phyloP scores from a whole-genome alignment of 495 filamentous ascomycete species.

The Hyaloscypha bicolor region DNA sequence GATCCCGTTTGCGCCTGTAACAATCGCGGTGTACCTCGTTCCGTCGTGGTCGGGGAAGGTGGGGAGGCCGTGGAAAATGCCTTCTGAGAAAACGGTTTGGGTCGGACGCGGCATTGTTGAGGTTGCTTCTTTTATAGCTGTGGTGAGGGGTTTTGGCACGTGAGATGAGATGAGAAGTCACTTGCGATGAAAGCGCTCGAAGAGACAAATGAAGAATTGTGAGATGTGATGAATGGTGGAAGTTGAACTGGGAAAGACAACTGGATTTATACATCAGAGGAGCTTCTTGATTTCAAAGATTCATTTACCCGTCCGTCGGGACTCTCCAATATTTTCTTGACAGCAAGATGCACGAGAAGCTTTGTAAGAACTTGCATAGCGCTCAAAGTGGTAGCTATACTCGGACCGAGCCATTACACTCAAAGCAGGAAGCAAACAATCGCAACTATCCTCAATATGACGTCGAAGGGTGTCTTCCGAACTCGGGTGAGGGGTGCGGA shows the following conservation, averaged over 20 bases:
- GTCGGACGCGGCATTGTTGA: slow-evolving; percentile 1
- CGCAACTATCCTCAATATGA: background rate
- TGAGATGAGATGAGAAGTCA: background rate
- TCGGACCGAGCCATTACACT: background rate
- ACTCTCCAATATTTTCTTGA: background rate
- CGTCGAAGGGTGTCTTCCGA: background rate
- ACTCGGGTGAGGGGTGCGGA: background rate
- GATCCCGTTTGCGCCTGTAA: slow-evolving; percentile 56
- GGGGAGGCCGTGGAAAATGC: slow-evolving; percentile 52
- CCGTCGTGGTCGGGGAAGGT: slow-evolving; percentile 40
- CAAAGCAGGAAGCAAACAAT: background rate
- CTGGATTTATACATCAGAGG: background rate
- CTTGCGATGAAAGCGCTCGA: background rate
- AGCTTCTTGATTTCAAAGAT: background rate
- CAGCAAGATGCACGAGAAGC: background rate
- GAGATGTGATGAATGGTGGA: background rate
- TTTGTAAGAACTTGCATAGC: background rate
- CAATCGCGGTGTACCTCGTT: slow-evolving; percentile 47
- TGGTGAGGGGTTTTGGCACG: background rate
- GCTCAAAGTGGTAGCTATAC: background rate
- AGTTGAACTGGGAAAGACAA: background rate
- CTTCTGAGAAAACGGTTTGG: slow-evolving; percentile 37
- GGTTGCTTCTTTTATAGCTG: background rate
- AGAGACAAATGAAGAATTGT: background rate
- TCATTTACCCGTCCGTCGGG: background rate